Base-by-base conservation (phyloP, 106 monocot genomes). In the Acorus gramineus region DNA sequence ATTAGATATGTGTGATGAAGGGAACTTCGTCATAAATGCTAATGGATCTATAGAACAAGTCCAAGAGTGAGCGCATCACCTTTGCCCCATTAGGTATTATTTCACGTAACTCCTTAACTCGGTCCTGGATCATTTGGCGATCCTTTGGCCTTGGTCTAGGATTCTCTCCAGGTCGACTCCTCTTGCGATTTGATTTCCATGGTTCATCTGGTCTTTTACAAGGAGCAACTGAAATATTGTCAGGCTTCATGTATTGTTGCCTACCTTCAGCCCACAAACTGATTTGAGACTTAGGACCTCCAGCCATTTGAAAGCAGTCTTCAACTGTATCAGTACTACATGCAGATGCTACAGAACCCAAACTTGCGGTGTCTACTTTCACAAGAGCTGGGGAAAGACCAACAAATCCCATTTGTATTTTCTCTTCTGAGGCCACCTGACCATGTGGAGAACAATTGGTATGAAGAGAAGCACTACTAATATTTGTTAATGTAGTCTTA, bases 41-140 rank as follows among this genome's bases (percentile, higher is more conserved):
- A 28, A 28, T 28, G 0, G 1, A 28, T 28, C 28, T 28, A 28
- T 28, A 28, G 28, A 68, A 60, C 52, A 49, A 46, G 46, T 13
- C 61, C 10, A 11, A 56, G 44, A 44, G 11, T 43, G 28, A 28
- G 28, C 28, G 28, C 28, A 28, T 28, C 47, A 95, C 94, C 86
- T 95, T 95, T 50, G 86, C 82, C 5, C 90, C 84, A 74, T 87
- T 87, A 4, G 90, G 94, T n/a, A 95, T 84, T 67, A 95, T 84
- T 70, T 95, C 94, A 63, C 94, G 79, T 49, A 95, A 63, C 53
- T 95, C 94, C 55, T 95, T 95, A 2, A 95, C 82, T 7, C 94
- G 86, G 64, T 95, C 94, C 66, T 86, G 86, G 69, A 95, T 95
- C 82, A 90, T 77, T 44, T 95, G 94, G 8, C 94, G 68, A 63